Base-by-base conservation (phyloP, 495 filamentous ascomycete genomes). In the Talaromyces adpressus region DNA sequence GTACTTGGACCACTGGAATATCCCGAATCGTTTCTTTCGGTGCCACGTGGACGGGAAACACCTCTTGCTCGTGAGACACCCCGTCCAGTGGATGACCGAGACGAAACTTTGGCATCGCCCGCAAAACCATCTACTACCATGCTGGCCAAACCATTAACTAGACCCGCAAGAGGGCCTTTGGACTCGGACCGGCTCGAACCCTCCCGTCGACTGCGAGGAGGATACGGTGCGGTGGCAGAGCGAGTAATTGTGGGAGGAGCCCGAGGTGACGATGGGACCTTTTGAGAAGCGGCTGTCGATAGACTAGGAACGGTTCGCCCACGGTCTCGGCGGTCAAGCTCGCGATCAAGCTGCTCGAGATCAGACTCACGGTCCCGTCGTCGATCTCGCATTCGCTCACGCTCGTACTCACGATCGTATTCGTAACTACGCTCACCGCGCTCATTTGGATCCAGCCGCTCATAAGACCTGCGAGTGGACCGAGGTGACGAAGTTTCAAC, bases 1-100 rank as follows among this genome's bases (percentile, higher is more conserved):
- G 77, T 79, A 36, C 70, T 71, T 45, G 79, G 73, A 52, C 61
- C 63, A 62, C 77, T 81, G 11, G 76, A 80, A 62, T 81, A 79
- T 11, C 77, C 77, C 4, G 79, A 81, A 51, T 83, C 81, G 27
- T 77, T 68, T 59, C 71, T 68, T 5, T 80, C 74, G 4, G 61
- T 29, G 8, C 65, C 62, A 62, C 73, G 63, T 18, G 72, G 63
- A 60, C 73, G 79, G 5, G 78, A 56, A 25, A 16, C 52, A 6
- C 52, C 52, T 72, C 18, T 74, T 67, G 20, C 32, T 60, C 51
- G 51, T 6, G 59, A 61, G 78, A 62, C 6, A 77, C 76, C 29
- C 65, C 45, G 9, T 73, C 69, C 16, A 66, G 41, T 7, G 65
- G 52, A 56, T 16, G 52, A 27, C 27, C 52, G 67, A 2, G 66